Evolutionary conservation across 192 early-diverging fungal genomes (phyloP).

Genomic region (Entophlyctis helioformis): DNA sequence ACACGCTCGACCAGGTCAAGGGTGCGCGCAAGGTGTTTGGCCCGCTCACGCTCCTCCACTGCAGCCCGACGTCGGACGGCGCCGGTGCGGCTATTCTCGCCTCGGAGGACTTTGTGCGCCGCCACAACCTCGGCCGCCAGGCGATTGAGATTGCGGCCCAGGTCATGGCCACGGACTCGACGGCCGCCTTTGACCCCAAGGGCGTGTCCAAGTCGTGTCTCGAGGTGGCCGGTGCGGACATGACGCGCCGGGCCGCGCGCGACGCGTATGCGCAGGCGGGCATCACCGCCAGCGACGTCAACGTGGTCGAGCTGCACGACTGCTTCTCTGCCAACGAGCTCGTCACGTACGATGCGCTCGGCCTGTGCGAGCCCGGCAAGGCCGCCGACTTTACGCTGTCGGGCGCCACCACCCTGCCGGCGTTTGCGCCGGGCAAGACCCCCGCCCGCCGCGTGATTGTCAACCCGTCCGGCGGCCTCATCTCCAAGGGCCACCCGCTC

Average conservation of each 20-base stretch:
- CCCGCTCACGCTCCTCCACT: slow-evolving; percentile 62
- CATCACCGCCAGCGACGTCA: slow-evolving; percentile 45
- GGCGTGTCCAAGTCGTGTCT: slow-evolving; percentile 11
- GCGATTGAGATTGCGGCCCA: slow-evolving; percentile 59
- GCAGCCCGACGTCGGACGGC: slow-evolving; percentile 66
- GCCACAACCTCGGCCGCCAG: slow-evolving; percentile 46
- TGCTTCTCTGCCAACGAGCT: slow-evolving; percentile 68
- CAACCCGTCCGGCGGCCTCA: slow-evolving; percentile 63
- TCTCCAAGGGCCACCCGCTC: slow-evolving; percentile 66
- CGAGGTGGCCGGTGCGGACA: slow-evolving; percentile 35
- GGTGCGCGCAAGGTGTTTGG: slow-evolving; percentile 51
- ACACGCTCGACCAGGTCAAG: slow-evolving; percentile 50
- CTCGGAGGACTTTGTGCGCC: slow-evolving; percentile 51
- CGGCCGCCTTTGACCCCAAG: slow-evolving; percentile 20
- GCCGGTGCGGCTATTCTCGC: slow-evolving; percentile 53
- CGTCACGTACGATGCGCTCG: slow-evolving; percentile 64
- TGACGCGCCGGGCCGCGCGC: slow-evolving; percentile 53
- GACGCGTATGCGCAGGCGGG: slow-evolving; percentile 43
- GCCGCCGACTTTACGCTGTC: slow-evolving; percentile 27
- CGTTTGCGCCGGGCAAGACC: slow-evolving; percentile 9
- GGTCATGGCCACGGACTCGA: slow-evolving; percentile 61
- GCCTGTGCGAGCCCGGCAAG: slow-evolving; percentile 50
- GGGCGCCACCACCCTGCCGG: slow-evolving; percentile 14
- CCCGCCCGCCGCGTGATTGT: slow-evolving; percentile 23
- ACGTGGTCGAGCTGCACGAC: slow-evolving; percentile 64